These are phyloP conservation scores for Fomitopsis pulvina DNA, from an alignment of 768 basidiomycete genomes.

Conservation along the genomic window DNA sequence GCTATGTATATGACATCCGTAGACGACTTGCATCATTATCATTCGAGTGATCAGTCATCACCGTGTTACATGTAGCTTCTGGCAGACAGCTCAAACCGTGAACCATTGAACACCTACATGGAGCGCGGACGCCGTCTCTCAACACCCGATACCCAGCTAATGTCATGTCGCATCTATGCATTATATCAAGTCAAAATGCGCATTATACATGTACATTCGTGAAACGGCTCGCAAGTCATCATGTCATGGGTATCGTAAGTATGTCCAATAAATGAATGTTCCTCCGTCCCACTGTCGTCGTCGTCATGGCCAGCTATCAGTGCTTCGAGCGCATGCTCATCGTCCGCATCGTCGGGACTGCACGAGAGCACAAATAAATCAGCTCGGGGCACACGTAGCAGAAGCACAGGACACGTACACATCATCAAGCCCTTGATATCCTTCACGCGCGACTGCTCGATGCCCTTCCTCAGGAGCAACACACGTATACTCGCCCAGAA, in stretches of 20 bases:
- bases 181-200: no score
- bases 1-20: no score
- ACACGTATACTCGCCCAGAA: conserved; percentile 56
- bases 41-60: no score
- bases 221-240: no score
- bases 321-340: conserved; percentile 50
- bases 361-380: conserved; percentile 9
- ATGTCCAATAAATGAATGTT: neutral
- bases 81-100: no score
- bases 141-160: no score
- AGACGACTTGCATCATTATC: no score
- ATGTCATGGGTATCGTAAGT: neutral
- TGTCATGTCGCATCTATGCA: no score
- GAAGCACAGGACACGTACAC: conserved; percentile 41
- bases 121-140: no score
- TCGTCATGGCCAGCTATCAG: conserved; percentile 6
- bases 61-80: no score
- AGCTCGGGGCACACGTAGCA: neutral
- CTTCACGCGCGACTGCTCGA: conserved; percentile 50
- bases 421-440: conserved; percentile 66
- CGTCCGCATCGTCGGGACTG: conserved; percentile 46
- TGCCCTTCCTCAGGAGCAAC: conserved; percentile 45
- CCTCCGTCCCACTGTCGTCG: neutral
- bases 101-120: no score
- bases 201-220: no score